Evolutionary conservation across 2,329 filamentous ascomycete species (phyloP).

Genomic region (Lasiodiplodia sp.): DNA sequence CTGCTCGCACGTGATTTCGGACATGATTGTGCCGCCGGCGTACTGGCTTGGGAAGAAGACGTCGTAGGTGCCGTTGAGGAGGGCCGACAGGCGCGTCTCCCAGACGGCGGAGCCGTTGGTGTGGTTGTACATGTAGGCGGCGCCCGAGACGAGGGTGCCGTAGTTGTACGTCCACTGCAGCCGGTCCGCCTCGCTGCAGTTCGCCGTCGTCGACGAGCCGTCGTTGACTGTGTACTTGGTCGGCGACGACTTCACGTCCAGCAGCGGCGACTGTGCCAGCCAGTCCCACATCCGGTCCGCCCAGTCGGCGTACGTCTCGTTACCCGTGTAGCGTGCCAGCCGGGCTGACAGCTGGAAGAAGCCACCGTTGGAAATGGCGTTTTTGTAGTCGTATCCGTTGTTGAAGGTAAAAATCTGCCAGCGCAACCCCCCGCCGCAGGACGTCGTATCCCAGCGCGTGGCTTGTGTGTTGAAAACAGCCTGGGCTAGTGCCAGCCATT

Average conservation of each 20-base stretch:
- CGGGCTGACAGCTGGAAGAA: slow-evolving; percentile 49
- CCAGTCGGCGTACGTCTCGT: slow-evolving; percentile 46
- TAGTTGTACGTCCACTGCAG: slow-evolving; percentile 49
- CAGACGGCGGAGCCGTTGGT: slow-evolving; percentile 46
- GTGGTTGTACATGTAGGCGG: slow-evolving; percentile 49
- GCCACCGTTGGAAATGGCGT: slow-evolving; percentile 48
- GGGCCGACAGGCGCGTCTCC: slow-evolving; percentile 40
- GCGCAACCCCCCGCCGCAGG: slow-evolving; percentile 45
- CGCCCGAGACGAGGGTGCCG: slow-evolving; percentile 45
- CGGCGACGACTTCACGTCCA: background rate
- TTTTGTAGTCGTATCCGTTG: slow-evolving; percentile 48
- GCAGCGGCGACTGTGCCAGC: slow-evolving; percentile 40
- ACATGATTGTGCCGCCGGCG: slow-evolving; percentile 47
- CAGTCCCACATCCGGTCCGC: slow-evolving; percentile 47
- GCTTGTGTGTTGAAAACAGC: slow-evolving; percentile 49
- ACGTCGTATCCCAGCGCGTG: slow-evolving; percentile 41
- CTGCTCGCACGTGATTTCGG: slow-evolving; percentile 52
- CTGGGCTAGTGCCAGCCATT: slow-evolving; percentile 54
- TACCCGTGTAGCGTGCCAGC: slow-evolving; percentile 47
- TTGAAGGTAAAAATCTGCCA: slow-evolving; percentile 48
- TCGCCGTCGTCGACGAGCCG: slow-evolving; percentile 33
- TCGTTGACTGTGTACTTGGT: slow-evolving; percentile 40
- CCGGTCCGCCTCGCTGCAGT: slow-evolving; percentile 41
- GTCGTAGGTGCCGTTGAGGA: slow-evolving; percentile 41
- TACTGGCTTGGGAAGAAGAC: slow-evolving; percentile 50